These are phyloP conservation scores for Echria macrotheca DNA, from an alignment of 495 filamentous ascomycete species.

Conservation along the genomic window DNA sequence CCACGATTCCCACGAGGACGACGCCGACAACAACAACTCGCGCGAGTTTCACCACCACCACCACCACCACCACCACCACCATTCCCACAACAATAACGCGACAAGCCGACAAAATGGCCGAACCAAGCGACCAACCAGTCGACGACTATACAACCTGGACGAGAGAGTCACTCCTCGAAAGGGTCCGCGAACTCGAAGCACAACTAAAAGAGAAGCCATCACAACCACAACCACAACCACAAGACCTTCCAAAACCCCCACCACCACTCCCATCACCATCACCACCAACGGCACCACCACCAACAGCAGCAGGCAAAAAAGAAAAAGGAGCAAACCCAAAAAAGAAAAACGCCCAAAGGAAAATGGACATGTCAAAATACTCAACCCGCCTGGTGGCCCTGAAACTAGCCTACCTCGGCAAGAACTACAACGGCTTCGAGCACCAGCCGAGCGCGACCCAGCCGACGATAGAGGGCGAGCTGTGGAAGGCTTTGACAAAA, in stretches of 20 bases:
- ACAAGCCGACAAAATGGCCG: conserved; percentile 15
- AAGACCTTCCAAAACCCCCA: no score
- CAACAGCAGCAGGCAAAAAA: conserved; percentile 10
- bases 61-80: no score
- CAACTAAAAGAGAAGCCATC: no score
- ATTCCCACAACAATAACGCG: no score
- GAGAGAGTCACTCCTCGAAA: conserved; percentile 56
- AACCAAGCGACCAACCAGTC: no score
- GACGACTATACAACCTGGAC: conserved; percentile 54
- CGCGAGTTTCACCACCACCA: no score
- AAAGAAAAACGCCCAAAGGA: conserved; percentile 25
- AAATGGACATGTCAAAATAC: conserved; percentile 75
- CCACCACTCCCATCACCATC: no score
- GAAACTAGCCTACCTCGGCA: conserved; percentile 90
- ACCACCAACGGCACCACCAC: no score
- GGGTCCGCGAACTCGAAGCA: conserved; percentile 60
- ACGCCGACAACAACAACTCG: no score
- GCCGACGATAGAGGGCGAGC: conserved; percentile 81
- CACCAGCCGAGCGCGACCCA: conserved; percentile 59
- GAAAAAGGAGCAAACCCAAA: background rate
- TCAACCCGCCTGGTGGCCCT: conserved; percentile 78
- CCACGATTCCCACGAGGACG: no score
- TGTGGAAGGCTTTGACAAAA: conserved; percentile 84
- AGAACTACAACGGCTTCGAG: conserved; percentile 87
- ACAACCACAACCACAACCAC: no score